phyloP scores from a whole-genome alignment of 176 grass and related monocot species.

The Tuctoria greenei region DNA sequence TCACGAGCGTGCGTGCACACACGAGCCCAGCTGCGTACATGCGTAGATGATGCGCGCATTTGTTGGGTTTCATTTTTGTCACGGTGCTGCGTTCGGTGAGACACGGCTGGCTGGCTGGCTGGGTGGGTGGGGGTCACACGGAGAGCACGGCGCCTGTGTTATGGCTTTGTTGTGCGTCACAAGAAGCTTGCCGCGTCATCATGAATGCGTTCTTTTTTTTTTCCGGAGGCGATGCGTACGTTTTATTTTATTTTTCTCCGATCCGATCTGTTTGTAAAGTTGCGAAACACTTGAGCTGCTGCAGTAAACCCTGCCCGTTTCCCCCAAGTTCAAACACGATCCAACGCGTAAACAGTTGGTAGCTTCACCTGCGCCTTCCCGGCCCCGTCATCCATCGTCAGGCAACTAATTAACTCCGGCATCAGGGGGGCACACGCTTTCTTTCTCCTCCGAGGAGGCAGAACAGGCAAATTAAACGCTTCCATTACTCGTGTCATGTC shows the following conservation, averaged over 20 bases:
- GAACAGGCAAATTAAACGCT: too few species aligned
- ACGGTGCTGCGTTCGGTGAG: not conserved
- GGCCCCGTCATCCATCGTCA: too few species aligned
- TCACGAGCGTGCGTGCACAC: not conserved
- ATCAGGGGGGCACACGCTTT: too few species aligned
- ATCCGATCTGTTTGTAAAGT: not conserved
- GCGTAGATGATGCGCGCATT: not conserved
- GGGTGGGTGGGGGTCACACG: slow-evolving; percentile 20
- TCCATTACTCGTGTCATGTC: too few species aligned
- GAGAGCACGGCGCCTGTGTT: slow-evolving; percentile 11
- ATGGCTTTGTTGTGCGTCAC: slow-evolving; percentile 24
- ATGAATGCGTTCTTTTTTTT: not conserved
- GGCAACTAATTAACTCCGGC: too few species aligned
- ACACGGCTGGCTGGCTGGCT: not conserved
- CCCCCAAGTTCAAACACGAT: too few species aligned
- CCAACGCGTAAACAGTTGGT: too few species aligned
- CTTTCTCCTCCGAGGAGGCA: too few species aligned
- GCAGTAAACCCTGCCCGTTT: too few species aligned
- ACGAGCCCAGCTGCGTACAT: not conserved
- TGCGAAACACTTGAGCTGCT: not conserved
- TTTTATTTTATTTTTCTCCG: not conserved
- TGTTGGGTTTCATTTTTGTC: not conserved
- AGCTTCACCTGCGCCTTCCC: too few species aligned
- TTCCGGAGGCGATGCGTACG: too few species aligned
- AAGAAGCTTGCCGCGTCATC: slow-evolving; percentile 6